Conservation (phyloP, 108 stramenopile species). For the Craspedostauros australis region DNA sequence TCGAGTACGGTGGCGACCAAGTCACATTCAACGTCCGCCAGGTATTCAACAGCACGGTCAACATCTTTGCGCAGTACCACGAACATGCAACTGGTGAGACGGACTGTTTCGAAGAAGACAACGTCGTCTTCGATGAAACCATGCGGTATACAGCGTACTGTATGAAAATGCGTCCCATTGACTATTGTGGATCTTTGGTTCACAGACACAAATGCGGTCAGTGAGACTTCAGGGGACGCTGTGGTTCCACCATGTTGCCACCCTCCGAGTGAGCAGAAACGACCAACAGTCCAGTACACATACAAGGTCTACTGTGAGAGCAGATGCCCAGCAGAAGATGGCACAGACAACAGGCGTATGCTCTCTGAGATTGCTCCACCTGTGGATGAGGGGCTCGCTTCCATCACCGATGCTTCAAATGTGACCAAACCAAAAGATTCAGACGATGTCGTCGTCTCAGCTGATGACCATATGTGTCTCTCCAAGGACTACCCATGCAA, state of each 20-base stretch:
- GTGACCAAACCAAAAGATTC: background rate
- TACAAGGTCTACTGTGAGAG: conserved; percentile 6
- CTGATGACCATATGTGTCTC: conserved; percentile 3
- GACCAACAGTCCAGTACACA: conserved; percentile 4
- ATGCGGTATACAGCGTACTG: too few species aligned
- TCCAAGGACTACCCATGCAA: conserved; percentile 13
- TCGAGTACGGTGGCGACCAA: too few species aligned
- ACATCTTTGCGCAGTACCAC: too few species aligned
- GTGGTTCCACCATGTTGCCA: conserved; percentile 6
- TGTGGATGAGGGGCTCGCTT: too few species aligned
- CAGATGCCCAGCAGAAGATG: too few species aligned
- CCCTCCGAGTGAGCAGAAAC: conserved; percentile 1
- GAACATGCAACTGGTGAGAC: too few species aligned
- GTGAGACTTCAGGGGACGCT: background rate
- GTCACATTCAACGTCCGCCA: too few species aligned
- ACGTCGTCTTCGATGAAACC: too few species aligned
- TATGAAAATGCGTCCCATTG: too few species aligned
- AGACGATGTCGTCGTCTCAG: background rate
- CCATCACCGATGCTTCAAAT: background rate
- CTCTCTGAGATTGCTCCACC: background rate
- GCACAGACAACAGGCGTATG: too few species aligned
- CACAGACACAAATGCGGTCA: background rate
- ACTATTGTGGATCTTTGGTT: conserved; percentile 11
- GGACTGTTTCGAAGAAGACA: too few species aligned
- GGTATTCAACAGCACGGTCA: too few species aligned